Conservation (phyloP, 2,329 filamentous ascomycete species). For the Ophiostoma fasciatum region DNA sequence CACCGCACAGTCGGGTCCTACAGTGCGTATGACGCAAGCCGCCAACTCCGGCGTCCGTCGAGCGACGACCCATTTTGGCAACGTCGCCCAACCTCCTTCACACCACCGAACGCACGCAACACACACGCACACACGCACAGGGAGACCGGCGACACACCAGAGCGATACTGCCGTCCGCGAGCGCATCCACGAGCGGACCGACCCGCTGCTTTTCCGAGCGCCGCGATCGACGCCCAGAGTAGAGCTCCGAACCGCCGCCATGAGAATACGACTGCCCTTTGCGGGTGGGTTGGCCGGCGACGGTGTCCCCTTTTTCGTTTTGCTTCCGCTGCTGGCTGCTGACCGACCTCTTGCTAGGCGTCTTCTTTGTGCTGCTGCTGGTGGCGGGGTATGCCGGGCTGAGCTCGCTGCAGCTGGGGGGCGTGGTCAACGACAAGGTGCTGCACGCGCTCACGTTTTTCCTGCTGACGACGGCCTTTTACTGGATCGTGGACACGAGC, state of each 20-base stretch:
- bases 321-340: neutral
- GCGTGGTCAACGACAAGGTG: constrained; percentile 70
- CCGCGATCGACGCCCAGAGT: no score
- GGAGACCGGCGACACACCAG: no score
- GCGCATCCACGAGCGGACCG: no score
- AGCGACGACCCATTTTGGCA: no score
- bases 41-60: no score
- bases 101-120: no score
- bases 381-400: constrained; percentile 69
- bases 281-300: constrained; percentile 46
- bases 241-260: no score
- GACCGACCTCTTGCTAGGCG: constrained; percentile 30
- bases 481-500: constrained; percentile 91
- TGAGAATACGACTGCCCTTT: constrained; percentile 81
- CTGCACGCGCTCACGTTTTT: constrained; percentile 85
- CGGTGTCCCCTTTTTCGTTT: neutral
- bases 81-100: no score
- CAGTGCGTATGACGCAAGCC: constrained; percentile 2
- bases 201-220: no score
- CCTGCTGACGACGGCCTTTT: constrained; percentile 72
- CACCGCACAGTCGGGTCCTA: no score
- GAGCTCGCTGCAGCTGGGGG: constrained; percentile 41
- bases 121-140: no score
- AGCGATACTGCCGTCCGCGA: no score
- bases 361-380: constrained; percentile 56